Percentiles rank a stretch among this genome's conserved stretches.
Conservation (phyloP, 2,329 filamentous ascomycete species). For the Phyllosticta citribraziliensis region DNA sequence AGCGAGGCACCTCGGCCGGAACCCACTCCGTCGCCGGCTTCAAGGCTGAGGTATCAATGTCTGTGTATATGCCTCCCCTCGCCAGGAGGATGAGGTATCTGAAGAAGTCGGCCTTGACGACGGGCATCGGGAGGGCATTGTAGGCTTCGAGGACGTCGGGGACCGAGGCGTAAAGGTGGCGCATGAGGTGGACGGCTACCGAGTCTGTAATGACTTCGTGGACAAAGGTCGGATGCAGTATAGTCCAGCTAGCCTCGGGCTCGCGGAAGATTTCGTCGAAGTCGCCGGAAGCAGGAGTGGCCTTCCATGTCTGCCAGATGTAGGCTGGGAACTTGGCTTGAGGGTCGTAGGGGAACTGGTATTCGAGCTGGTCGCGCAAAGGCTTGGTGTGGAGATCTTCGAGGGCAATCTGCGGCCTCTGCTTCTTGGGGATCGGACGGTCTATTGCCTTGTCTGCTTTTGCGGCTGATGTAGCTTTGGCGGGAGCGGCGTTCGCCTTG, state of each 20-base stretch:
- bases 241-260: conserved; percentile 81
- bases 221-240: conserved; percentile 79
- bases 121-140: conserved; percentile 37
- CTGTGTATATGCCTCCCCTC: conserved; percentile 66
- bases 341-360: conserved; percentile 89
- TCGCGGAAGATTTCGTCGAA: conserved; percentile 69
- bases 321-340: conserved; percentile 87
- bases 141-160: conserved; percentile 42
- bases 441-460: conserved; percentile 12
- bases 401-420: conserved; percentile 50
- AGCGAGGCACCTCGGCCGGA: conserved; percentile 63
- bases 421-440: conserved; percentile 30
- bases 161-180: conserved; percentile 70
- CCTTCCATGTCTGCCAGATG: conserved; percentile 99
- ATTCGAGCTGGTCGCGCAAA: conserved; percentile 70
- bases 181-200: conserved; percentile 70
- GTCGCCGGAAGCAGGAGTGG: conserved; percentile 62
- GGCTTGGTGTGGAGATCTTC: conserved; percentile 63
- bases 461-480: conserved; percentile 9
- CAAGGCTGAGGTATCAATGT: conserved; percentile 81
- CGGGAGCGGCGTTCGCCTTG: not conserved
- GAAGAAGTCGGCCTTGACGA: conserved; percentile 57
- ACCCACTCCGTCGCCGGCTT: conserved; percentile 82
- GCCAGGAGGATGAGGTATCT: conserved; percentile 64
- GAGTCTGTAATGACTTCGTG: conserved; percentile 96